Evolutionary conservation across 345 rosid species (phyloP).

Genomic region (Gossypium anomalum): DNA sequence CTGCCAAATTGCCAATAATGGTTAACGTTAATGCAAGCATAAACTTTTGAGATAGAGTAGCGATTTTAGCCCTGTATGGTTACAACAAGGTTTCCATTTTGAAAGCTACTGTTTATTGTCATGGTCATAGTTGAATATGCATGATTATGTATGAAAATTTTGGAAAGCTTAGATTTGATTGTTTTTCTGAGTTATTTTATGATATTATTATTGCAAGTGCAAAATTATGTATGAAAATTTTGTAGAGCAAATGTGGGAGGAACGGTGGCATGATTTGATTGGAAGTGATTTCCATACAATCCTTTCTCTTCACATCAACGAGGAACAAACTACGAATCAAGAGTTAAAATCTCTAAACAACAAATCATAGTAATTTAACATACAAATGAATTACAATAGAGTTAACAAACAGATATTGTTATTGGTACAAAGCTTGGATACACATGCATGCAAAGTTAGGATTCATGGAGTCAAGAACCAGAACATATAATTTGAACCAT

Average conservation of each 20-base stretch:
- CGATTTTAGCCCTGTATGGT: background rate
- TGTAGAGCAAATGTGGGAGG: no score
- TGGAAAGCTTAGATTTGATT: no score
- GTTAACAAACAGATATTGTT: constrained; percentile 15
- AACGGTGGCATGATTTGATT: no score
- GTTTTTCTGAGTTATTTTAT: background rate
- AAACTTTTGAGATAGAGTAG: background rate
- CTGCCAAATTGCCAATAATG: background rate
- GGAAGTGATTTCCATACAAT: no score
- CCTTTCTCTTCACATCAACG: no score
- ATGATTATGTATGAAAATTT: no score
- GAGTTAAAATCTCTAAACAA: background rate
- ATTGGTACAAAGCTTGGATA: constrained; percentile 22
- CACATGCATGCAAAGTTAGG: background rate
- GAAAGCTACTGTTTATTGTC: background rate
- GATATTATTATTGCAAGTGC: background rate
- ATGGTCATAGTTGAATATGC: background rate
- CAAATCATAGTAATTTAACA: background rate
- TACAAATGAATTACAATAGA: constrained; percentile 7
- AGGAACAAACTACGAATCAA: background rate
- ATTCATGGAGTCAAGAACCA: background rate
- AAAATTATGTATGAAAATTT: background rate
- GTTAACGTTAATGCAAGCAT: background rate
- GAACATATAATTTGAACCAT: background rate
- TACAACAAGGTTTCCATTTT: no score